Conservation (phyloP, 176 grass and related monocot species). For the Triticum dicoccoides region DNA sequence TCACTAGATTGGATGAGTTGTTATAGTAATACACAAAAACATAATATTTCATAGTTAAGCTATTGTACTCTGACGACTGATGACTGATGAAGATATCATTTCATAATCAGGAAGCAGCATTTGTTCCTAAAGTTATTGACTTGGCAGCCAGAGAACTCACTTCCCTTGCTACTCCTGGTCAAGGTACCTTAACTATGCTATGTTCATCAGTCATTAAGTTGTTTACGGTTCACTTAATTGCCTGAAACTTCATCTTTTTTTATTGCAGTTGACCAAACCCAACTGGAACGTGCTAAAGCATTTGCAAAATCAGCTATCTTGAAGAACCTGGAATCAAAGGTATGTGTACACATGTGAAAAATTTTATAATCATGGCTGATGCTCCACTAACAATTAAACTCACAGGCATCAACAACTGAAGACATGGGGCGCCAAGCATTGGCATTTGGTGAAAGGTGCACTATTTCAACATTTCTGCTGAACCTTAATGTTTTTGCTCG, state of each 20-base stretch:
- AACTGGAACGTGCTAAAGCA: slow-evolving; percentile 86
- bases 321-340: slow-evolving; percentile 72
- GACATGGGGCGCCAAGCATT: slow-evolving; percentile 80
- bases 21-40: not conserved
- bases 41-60: not conserved
- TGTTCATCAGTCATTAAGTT: slow-evolving; percentile 17
- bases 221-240: slow-evolving; percentile 19
- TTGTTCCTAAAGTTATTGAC: slow-evolving; percentile 84
- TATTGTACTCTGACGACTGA: not conserved
- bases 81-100: not conserved
- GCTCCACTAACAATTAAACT: slow-evolving; percentile 29
- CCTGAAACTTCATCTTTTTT: slow-evolving; percentile 30
- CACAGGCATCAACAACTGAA: slow-evolving; percentile 61
- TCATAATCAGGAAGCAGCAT: slow-evolving; percentile 69
- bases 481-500: not conserved
- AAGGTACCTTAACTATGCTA: slow-evolving; percentile 52
- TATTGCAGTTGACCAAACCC: slow-evolving; percentile 65
- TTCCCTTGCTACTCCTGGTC: slow-evolving; percentile 77
- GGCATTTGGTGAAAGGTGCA: slow-evolving; percentile 91
- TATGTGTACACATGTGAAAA: slow-evolving; percentile 27
- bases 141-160: slow-evolving; percentile 81
- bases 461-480: slow-evolving; percentile 13
- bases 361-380: slow-evolving; percentile 17
- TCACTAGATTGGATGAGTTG: not conserved
- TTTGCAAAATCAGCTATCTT: slow-evolving; percentile 75